phyloP scores from a whole-genome alignment of 805 yeast species.

The Kazachstania taianensis region DNA sequence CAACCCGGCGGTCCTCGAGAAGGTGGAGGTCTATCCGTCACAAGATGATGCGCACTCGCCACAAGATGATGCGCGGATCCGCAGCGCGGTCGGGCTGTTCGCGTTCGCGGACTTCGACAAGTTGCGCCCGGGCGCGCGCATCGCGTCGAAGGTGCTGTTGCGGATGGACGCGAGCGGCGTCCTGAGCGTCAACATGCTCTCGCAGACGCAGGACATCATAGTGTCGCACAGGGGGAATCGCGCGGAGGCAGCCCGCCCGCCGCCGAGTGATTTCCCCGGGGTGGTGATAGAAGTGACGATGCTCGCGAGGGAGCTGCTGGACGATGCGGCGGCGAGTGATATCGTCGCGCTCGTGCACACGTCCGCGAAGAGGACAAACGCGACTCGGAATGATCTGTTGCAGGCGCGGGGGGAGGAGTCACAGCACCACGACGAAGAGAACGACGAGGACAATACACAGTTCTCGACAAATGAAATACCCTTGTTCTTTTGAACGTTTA shows the following conservation, averaged over 20 bases:
- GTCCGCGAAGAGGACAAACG: neutral
- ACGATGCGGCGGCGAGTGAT: slow-evolving; percentile 17
- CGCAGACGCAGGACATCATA: slow-evolving; percentile 27
- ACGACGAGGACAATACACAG: neutral
- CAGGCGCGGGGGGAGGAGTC: too few species aligned
- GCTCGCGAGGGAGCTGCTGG: slow-evolving; percentile 27
- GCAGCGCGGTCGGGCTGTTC: slow-evolving; percentile 41
- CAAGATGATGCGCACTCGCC: slow-evolving; percentile 17
- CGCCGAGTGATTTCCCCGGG: slow-evolving; percentile 32
- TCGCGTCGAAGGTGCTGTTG: slow-evolving; percentile 44
- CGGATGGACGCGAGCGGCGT: slow-evolving; percentile 45
- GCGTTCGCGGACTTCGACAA: slow-evolving; percentile 40
- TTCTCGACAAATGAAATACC: slow-evolving; percentile 11
- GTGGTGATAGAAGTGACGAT: slow-evolving; percentile 33
- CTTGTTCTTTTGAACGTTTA: slow-evolving; percentile 11
- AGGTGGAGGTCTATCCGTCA: slow-evolving; percentile 34
- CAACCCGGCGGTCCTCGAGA: slow-evolving; percentile 52
- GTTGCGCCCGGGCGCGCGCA: slow-evolving; percentile 37
- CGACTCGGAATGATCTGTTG: too few species aligned
- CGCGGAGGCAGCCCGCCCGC: slow-evolving; percentile 6
- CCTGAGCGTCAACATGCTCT: slow-evolving; percentile 37
- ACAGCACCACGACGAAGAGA: too few species aligned
- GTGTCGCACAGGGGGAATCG: slow-evolving; percentile 18
- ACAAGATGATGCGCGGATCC: slow-evolving; percentile 2
- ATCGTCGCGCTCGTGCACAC: slow-evolving; percentile 20